Percentiles rank a stretch among this genome's conserved stretches.
Conservation (phyloP, 495 filamentous ascomycete genomes). For the Talaromyces wortmannii region DNA sequence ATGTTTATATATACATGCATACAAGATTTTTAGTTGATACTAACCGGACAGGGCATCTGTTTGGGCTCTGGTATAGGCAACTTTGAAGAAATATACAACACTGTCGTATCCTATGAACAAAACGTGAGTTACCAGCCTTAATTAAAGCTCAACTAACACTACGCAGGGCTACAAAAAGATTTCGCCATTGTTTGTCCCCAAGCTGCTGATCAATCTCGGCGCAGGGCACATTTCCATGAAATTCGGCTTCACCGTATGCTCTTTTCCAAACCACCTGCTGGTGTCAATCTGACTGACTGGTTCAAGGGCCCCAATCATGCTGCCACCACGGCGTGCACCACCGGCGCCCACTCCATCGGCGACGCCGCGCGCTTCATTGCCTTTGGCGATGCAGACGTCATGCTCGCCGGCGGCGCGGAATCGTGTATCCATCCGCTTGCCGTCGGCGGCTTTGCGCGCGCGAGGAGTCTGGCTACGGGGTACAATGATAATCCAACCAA, state of each 20-base stretch:
- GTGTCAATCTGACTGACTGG: not conserved
- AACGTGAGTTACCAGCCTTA: slow-evolving; percentile 39
- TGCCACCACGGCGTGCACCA: slow-evolving; percentile 90
- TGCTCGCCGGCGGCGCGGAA: slow-evolving; percentile 91
- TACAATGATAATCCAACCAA: slow-evolving; percentile 69
- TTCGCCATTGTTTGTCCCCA: slow-evolving; percentile 85
- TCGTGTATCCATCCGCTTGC: slow-evolving; percentile 94
- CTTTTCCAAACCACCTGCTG: not conserved
- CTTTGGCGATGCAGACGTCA: slow-evolving; percentile 84
- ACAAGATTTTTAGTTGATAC: not conserved
- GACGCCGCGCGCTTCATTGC: slow-evolving; percentile 89
- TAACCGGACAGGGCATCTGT: slow-evolving; percentile 60
- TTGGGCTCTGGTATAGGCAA: slow-evolving; percentile 96
- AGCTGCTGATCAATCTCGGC: slow-evolving; percentile 86
- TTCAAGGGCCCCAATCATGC: slow-evolving; percentile 79
- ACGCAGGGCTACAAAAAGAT: slow-evolving; percentile 81
- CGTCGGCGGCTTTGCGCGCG: slow-evolving; percentile 83
- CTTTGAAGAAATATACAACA: slow-evolving; percentile 80
- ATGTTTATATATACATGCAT: slow-evolving; percentile 5
- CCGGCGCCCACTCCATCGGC: slow-evolving; percentile 87
- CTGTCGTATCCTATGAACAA: slow-evolving; percentile 67
- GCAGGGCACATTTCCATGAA: slow-evolving; percentile 94
- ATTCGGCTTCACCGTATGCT: slow-evolving; percentile 65
- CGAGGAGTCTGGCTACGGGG: slow-evolving; percentile 72
- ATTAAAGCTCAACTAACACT: not conserved